These are phyloP conservation scores for Primulina eburnea DNA, from an alignment of 257 asterid genomes.

Conservation along the genomic window DNA sequence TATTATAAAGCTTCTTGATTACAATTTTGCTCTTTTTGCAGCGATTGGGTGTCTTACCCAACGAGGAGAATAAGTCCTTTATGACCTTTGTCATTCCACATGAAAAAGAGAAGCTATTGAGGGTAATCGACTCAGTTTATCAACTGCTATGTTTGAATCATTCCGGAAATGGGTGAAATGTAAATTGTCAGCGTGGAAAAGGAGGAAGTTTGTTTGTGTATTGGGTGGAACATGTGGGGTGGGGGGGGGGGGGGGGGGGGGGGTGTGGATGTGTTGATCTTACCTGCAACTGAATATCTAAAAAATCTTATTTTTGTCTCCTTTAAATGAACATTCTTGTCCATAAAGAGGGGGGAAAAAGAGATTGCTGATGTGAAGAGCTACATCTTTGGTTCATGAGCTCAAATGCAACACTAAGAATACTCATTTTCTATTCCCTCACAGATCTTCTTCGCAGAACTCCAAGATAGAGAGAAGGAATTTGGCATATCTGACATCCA, in stretches of 20 bases:
- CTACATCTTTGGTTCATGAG: neutral
- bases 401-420: neutral
- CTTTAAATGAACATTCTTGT: too few relatives aligned
- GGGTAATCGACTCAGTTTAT: conserved; percentile 40
- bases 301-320: too few relatives aligned
- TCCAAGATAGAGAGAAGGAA: conserved; percentile 60
- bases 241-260: too few relatives aligned
- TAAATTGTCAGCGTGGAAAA: neutral
- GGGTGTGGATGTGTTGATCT: too few relatives aligned
- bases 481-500: conserved; percentile 78
- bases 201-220: too few relatives aligned
- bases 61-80: conserved; percentile 80
- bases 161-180: neutral
- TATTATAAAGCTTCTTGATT: neutral
- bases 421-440: conserved; percentile 1
- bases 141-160: conserved; percentile 8
- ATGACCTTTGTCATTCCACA: conserved; percentile 88
- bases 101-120: conserved; percentile 72
- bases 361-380: too few relatives aligned
- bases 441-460: conserved; percentile 66
- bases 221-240: too few relatives aligned
- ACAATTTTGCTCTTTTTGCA: conserved; percentile 31
- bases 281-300: too few relatives aligned
- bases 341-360: too few relatives aligned
- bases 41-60: conserved; percentile 68